Conservation (phyloP, 768 basidiomycete species). For the Astraeus odoratus region DNA sequence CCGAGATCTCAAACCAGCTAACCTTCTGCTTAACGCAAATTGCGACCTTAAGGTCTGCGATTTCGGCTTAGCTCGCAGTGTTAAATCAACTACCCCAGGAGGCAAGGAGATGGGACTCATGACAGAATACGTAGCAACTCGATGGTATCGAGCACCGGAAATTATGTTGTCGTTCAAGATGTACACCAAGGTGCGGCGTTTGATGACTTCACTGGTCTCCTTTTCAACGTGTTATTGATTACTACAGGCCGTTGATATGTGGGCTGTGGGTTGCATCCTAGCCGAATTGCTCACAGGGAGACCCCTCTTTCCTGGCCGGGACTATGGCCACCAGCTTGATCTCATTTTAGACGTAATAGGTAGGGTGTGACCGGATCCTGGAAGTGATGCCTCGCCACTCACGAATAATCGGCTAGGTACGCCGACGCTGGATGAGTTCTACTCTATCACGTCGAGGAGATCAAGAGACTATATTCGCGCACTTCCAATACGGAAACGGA, state of each 20-base stretch:
- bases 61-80: conserved; percentile 74
- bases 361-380: conserved; percentile 10
- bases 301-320: conserved; percentile 82
- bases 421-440: conserved; percentile 85
- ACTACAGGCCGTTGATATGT: conserved; percentile 58
- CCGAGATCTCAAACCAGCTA: conserved; percentile 79
- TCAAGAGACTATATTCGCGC: conserved; percentile 86
- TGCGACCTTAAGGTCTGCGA: conserved; percentile 89
- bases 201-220: conserved; percentile 8
- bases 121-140: conserved; percentile 85
- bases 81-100: conserved; percentile 43
- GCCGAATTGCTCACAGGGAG: conserved; percentile 78
- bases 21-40: conserved; percentile 82
- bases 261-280: conserved; percentile 70
- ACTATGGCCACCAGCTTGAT: conserved; percentile 83
- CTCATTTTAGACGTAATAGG: conserved; percentile 87
- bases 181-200: conserved; percentile 55
- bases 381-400: conserved; percentile 14
- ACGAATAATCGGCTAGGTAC: conserved; percentile 42
- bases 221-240: conserved; percentile 3
- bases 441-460: conserved; percentile 78
- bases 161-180: conserved; percentile 94
- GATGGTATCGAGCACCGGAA: conserved; percentile 92
- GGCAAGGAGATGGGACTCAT: conserved; percentile 63
- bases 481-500: conserved; percentile 74